Evolutionary conservation across 768 basidiomycete species (phyloP), one percentile per base, ranked within the genome.

Genomic region (Pleurotus eryngii): DNA sequence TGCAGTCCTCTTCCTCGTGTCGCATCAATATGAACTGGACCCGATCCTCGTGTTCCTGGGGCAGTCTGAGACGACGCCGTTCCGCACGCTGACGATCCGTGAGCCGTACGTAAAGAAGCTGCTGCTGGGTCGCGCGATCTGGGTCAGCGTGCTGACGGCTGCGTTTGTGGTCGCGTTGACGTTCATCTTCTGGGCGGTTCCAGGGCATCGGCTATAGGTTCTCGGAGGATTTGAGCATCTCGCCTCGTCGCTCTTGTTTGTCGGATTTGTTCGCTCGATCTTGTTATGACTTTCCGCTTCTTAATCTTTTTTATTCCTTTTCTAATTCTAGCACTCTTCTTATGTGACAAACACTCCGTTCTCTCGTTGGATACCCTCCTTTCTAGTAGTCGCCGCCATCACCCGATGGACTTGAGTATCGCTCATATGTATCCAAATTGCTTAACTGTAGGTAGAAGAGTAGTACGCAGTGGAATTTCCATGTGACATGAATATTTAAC

Each of bases 1-100:
- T 63, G 92, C 95, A 55, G 75, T 91, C 65, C 87, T 97, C 62
- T 91, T 90, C 78, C 86, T 99, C 61, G 80, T 98, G 57, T 93
- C 95, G 14, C 92, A 97, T 67, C 94, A 95, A 71, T 98, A 98
- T 73, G 95, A 97, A 71, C 87, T 98, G 53, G 96, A 98, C 69
- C 97, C 97, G 9, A 78, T 98, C 65, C 87, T 98, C 62, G 90
- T 98, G 61, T 92, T 98, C 75, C 74, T 98, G 65, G 87, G 87
- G 59, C 91, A 92, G 70, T 95, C 94, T 45, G 97, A 98, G 71
- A 97, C 95, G 40, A 97, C 95, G 9, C 95, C 96, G 2, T 98
- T 98, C 85, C 87, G 91, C 57, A 93, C 92, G 4, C 87, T 98
- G 54, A 82, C 80, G 43, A 94, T 99, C 56, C 86, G 89, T 54